Evolutionary conservation across 2,329 filamentous ascomycete species (phyloP).

Genomic region (Microdochium nivale): DNA sequence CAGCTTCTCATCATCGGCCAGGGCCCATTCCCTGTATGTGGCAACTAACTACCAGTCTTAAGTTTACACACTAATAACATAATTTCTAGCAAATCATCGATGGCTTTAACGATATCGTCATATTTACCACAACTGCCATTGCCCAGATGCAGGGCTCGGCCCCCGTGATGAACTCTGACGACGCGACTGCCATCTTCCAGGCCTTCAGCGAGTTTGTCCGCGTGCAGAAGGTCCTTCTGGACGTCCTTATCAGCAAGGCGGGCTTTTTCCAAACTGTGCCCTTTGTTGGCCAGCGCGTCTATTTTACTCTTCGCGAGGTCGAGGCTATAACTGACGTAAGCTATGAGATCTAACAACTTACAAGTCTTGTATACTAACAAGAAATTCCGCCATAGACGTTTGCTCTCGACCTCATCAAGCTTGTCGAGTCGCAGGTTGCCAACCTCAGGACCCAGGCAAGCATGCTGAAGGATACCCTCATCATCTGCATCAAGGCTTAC

Average conservation of each 20-base stretch:
- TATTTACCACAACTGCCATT: constrained; percentile 9
- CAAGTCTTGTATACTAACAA: too few species aligned
- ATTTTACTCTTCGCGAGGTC: constrained; percentile 13
- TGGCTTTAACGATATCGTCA: constrained; percentile 20
- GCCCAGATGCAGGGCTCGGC: constrained; percentile 9
- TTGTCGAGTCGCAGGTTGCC: background rate
- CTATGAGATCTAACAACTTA: too few species aligned
- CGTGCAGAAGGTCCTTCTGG: constrained; percentile 21
- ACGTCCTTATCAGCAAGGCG: constrained; percentile 25
- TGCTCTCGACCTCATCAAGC: constrained; percentile 10
- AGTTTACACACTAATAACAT: background rate
- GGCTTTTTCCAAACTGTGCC: constrained; percentile 16
- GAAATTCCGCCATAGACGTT: constrained; percentile 4
- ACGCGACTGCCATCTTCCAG: constrained; percentile 11
- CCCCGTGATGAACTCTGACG: constrained; percentile 4
- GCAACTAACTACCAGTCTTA: too few species aligned
- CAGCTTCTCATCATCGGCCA: constrained; percentile 15
- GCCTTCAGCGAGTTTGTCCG: constrained; percentile 20
- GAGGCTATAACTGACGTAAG: constrained; percentile 17
- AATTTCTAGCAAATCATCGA: constrained; percentile 11
- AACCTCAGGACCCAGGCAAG: background rate
- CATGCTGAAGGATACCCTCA: background rate
- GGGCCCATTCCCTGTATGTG: constrained; percentile 21
- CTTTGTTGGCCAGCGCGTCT: constrained; percentile 17
- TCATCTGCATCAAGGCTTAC: background rate